Percentiles rank a stretch among this genome's conserved stretches.
Conservation (phyloP, 1,284 basidiomycete genomes). For the Sanghuangporus baumii region DNA sequence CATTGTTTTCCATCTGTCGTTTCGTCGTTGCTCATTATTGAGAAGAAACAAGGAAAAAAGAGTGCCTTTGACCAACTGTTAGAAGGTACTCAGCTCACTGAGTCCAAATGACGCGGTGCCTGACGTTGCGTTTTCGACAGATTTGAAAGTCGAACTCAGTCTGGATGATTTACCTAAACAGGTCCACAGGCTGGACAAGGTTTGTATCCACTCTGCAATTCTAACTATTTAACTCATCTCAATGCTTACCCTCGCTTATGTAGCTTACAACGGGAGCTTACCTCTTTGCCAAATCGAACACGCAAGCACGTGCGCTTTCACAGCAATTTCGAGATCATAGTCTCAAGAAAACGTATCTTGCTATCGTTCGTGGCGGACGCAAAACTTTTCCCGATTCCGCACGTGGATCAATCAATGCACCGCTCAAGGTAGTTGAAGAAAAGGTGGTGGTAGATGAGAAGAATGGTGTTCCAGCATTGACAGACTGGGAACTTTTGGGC, state of each 20-base stretch:
- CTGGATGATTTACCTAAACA: slow-evolving; percentile 37
- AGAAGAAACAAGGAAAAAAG: neutral
- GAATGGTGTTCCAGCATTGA: slow-evolving; percentile 38
- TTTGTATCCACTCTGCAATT: slow-evolving; percentile 21
- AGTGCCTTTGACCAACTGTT: slow-evolving; percentile 8
- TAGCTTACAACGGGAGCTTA: slow-evolving; percentile 64
- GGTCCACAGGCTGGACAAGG: slow-evolving; percentile 69
- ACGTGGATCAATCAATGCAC: slow-evolving; percentile 40
- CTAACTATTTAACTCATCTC: neutral
- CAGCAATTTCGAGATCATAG: slow-evolving; percentile 45
- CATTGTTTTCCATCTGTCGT: neutral
- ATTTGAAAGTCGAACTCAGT: slow-evolving; percentile 31
- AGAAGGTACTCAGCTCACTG: slow-evolving; percentile 1
- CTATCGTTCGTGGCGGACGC: slow-evolving; percentile 52
- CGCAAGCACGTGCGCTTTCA: slow-evolving; percentile 43
- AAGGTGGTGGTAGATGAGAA: slow-evolving; percentile 34
- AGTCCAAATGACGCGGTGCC: neutral
- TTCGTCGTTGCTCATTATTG: neutral
- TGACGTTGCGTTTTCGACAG: slow-evolving; percentile 25
- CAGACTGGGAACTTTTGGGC: slow-evolving; percentile 55
- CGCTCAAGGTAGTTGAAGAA: slow-evolving; percentile 41
- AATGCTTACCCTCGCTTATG: neutral
- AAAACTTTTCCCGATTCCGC: slow-evolving; percentile 34
- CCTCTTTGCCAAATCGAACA: slow-evolving; percentile 43
- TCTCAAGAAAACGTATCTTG: slow-evolving; percentile 59